Evolutionary conservation across 176 grass and related monocot species (phyloP).

Genomic region (Secale cereale): DNA sequence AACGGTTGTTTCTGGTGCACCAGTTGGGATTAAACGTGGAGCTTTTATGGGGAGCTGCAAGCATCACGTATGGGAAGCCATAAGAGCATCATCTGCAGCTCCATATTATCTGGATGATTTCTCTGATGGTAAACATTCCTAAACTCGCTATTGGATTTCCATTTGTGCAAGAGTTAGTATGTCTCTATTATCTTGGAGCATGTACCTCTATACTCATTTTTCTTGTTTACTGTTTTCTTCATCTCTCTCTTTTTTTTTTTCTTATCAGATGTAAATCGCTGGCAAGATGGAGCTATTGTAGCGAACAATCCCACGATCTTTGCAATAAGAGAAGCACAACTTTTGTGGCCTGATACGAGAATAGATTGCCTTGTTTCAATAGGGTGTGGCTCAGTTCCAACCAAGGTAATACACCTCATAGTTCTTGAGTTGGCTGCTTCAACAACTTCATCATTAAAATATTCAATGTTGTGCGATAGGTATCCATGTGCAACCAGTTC

Average conservation of each 20-base stretch:
- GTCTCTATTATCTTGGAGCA: slow-evolving; percentile 11
- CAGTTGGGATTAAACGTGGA: slow-evolving; percentile 68
- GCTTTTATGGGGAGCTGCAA: slow-evolving; percentile 99
- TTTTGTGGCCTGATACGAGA: slow-evolving; percentile 95
- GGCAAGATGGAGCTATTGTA: slow-evolving; percentile 99
- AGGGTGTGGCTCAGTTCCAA: slow-evolving; percentile 92
- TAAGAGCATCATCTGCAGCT: slow-evolving; percentile 98
- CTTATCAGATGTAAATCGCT: slow-evolving; percentile 80
- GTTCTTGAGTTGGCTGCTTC: slow-evolving; percentile 1
- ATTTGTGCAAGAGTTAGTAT: slow-evolving; percentile 7
- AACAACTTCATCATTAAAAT: not conserved
- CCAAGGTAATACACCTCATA: slow-evolving; percentile 59
- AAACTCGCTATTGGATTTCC: not conserved
- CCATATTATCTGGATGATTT: slow-evolving; percentile 99
- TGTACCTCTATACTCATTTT: slow-evolving; percentile 12
- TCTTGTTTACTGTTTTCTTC: slow-evolving; percentile 15
- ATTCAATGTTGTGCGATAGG: not conserved
- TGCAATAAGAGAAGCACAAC: slow-evolving; percentile 96
- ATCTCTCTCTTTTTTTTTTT: not conserved
- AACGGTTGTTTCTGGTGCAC: slow-evolving; percentile 54
- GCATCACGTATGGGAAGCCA: slow-evolving; percentile 87
- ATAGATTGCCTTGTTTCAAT: slow-evolving; percentile 94
- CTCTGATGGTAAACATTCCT: slow-evolving; percentile 71
- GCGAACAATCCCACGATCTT: slow-evolving; percentile 98
- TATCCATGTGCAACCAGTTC: slow-evolving; percentile 10